These are phyloP conservation scores for Suillus spraguei DNA, from an alignment of 768 basidiomycete genomes.

Conservation along the genomic window DNA sequence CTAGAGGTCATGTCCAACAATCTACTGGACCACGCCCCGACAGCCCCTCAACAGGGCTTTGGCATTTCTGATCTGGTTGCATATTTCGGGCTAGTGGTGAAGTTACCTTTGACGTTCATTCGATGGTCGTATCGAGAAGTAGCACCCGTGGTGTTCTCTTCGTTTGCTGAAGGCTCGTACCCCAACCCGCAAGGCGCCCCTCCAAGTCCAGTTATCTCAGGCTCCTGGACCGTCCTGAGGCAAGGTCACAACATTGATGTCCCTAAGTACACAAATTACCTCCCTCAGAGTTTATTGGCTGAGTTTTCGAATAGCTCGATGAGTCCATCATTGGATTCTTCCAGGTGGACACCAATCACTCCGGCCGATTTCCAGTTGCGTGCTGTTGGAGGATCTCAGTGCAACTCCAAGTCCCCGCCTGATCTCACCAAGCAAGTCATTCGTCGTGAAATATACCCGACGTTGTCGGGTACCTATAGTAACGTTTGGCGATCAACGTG, in stretches of 20 bases:
- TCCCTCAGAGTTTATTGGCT: neutral
- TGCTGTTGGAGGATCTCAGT: neutral
- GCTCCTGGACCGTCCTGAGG: neutral
- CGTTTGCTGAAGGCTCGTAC: neutral
- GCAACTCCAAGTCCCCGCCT: neutral
- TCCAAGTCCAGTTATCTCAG: neutral
- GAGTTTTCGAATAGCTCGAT: neutral
- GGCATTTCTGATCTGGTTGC: neutral
- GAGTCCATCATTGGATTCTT: neutral
- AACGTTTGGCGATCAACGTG: neutral
- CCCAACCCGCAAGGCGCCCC: neutral
- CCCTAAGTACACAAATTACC: neutral
- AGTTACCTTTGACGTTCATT: neutral
- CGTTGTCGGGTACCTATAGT: neutral
- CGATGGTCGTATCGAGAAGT: constrained; percentile 1
- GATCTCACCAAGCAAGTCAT: neutral
- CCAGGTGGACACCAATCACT: neutral
- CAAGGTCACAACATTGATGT: neutral
- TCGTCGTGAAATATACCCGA: neutral
- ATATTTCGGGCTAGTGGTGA: neutral
- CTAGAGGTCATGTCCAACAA: neutral
- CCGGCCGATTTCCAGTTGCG: neutral
- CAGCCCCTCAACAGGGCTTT: neutral
- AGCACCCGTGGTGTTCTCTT: neutral
- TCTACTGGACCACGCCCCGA: neutral